Conservation (phyloP, 345 rosid species). For the Arabis hirsuta region DNA sequence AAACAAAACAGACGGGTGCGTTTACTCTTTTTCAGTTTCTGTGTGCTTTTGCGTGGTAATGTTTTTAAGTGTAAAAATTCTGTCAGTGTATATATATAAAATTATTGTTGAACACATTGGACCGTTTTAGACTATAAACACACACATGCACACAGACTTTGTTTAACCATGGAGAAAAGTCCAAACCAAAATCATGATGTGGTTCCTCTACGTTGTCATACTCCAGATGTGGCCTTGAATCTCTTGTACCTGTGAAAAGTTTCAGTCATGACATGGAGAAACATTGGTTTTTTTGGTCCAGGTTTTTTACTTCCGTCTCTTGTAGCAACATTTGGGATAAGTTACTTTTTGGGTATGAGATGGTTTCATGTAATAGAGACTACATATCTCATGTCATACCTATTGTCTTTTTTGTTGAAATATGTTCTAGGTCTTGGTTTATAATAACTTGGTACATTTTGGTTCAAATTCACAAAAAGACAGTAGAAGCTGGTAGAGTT, state of each 20-base stretch:
- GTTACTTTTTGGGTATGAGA: neutral
- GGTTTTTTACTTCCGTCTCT: neutral
- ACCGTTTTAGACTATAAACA: neutral
- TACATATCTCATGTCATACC: too few species aligned
- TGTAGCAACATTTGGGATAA: slow-evolving; percentile 1
- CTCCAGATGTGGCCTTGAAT: neutral
- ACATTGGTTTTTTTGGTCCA: neutral
- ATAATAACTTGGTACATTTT: too few species aligned
- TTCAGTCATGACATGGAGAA: neutral
- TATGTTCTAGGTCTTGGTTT: neutral
- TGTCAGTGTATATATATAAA: slow-evolving; percentile 14
- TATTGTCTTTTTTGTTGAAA: neutral
- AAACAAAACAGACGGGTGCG: slow-evolving; percentile 15
- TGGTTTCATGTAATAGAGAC: too few species aligned
- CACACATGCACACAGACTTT: neutral
- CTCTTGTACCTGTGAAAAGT: neutral
- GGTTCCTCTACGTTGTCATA: neutral
- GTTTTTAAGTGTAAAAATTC: slow-evolving; percentile 24
- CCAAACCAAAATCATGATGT: slow-evolving; percentile 14
- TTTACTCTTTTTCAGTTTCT: neutral
- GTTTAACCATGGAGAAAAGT: neutral
- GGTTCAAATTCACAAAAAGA: too few species aligned
- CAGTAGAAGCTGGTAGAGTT: too few species aligned
- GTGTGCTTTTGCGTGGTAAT: neutral
- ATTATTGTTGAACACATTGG: slow-evolving; percentile 5